These are phyloP conservation scores for Meripilus lineatus DNA, from an alignment of 1,284 basidiomycete genomes.

Conservation along the genomic window DNA sequence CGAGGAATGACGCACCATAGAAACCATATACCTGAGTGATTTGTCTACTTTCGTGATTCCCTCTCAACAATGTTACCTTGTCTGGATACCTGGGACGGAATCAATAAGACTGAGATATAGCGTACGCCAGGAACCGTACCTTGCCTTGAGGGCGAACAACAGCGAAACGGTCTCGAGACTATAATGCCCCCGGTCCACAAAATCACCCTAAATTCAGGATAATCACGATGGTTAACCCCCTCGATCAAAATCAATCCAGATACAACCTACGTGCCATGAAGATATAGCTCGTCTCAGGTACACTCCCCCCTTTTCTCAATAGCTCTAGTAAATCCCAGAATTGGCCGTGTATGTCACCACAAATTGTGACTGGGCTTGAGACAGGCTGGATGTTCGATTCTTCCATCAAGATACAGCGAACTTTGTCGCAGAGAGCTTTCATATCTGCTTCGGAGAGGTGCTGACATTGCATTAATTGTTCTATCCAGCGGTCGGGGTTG, in stretches of 20 bases:
- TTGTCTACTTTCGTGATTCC: conserved; percentile 95
- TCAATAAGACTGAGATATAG: background rate
- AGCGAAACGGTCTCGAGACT: conserved; percentile 94
- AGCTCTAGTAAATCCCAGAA: conserved; percentile 95
- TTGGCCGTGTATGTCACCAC: conserved; percentile 93
- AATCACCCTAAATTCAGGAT: conserved; percentile 71
- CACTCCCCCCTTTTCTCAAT: conserved; percentile 82
- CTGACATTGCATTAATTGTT: conserved; percentile 78
- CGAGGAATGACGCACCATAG: conserved; percentile 61
- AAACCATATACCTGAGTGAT: conserved; percentile 99
- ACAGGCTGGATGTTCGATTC: conserved; percentile 96
- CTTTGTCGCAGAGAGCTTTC: conserved; percentile 84
- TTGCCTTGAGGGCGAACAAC: conserved; percentile 85
- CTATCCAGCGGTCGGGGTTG: conserved; percentile 71
- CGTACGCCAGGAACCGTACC: conserved; percentile 41
- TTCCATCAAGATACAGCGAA: conserved; percentile 84
- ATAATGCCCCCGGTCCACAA: conserved; percentile 96
- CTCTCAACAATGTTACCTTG: conserved; percentile 84
- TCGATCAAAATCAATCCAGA: conserved; percentile 11
- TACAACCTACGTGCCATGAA: conserved; percentile 86
- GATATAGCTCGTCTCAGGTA: conserved; percentile 91
- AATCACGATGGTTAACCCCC: too few species aligned
- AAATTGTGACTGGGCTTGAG: conserved; percentile 86
- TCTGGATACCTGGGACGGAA: conserved; percentile 73
- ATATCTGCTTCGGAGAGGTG: conserved; percentile 91